Conservation (phyloP, 768 basidiomycete genomes). For the Mycena rosella region DNA sequence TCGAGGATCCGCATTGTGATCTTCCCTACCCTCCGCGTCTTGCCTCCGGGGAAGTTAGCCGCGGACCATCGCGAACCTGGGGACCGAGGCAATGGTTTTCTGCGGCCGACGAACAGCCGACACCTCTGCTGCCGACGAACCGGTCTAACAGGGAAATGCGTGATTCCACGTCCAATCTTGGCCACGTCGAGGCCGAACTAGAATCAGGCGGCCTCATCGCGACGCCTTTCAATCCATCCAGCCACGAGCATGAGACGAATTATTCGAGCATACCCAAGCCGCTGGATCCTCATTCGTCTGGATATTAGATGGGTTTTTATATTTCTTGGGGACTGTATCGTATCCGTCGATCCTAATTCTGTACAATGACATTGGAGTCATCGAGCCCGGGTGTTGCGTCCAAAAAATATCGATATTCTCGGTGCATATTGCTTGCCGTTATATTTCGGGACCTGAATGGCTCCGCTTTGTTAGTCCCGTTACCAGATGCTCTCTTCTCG, state of each 20-base stretch:
- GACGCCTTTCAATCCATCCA: slow-evolving; percentile 26
- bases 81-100: slow-evolving; percentile 20
- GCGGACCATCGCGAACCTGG: slow-evolving; percentile 12
- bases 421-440: too few species aligned
- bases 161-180: slow-evolving; percentile 28
- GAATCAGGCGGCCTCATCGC: slow-evolving; percentile 32
- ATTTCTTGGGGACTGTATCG: too few species aligned
- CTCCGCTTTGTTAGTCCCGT: too few species aligned
- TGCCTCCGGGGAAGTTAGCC: neutral
- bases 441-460: too few species aligned
- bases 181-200: slow-evolving; percentile 33
- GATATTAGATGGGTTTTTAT: too few species aligned
- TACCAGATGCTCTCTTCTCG: too few species aligned
- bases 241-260: slow-evolving; percentile 10
- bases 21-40: slow-evolving; percentile 35
- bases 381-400: too few species aligned
- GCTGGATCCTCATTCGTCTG: slow-evolving; percentile 6
- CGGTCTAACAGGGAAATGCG: slow-evolving; percentile 14
- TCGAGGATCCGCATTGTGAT: slow-evolving; percentile 40
- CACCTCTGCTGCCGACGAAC: slow-evolving; percentile 32
- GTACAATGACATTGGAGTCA: too few species aligned
- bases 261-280: slow-evolving; percentile 29
- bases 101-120: slow-evolving; percentile 18
- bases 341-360: too few species aligned
- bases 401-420: too few species aligned